These are phyloP conservation scores for Maudiozyma turicensis DNA, from an alignment of 805 yeast species.

Conservation along the genomic window DNA sequence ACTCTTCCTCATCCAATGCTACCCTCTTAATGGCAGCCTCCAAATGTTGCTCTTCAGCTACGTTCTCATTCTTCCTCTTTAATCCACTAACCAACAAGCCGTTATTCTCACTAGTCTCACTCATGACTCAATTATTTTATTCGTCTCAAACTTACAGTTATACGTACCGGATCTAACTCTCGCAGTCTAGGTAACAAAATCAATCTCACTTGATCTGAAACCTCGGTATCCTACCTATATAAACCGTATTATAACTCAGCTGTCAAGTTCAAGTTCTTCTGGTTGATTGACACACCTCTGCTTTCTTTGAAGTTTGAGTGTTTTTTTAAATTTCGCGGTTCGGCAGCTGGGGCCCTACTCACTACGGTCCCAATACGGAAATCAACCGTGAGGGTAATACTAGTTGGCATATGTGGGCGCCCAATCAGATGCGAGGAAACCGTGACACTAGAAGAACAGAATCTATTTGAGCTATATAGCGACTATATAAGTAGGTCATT, in stretches of 20 bases:
- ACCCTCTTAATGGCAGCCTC: conserved; percentile 54
- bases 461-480: not conserved
- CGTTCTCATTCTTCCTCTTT: conserved; percentile 63
- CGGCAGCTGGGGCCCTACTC: no score
- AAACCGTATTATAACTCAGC: no score
- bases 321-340: no score
- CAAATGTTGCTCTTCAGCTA: conserved; percentile 28
- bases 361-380: no score
- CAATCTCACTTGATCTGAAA: no score
- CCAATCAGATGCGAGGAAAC: not conserved
- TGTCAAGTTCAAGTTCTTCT: no score
- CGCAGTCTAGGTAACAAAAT: no score
- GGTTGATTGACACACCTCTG: no score
- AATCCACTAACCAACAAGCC: conserved; percentile 25
- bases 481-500: not conserved
- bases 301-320: no score
- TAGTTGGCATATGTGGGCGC: not conserved
- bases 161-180: not conserved
- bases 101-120: conserved; percentile 9
- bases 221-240: no score
- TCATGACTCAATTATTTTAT: not conserved
- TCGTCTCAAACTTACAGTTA: not conserved
- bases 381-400: no score
- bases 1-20: conserved; percentile 49
- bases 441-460: no score